phyloP scores from a whole-genome alignment of 2,329 filamentous ascomycete genomes.

The Delphinella strobiligena region DNA sequence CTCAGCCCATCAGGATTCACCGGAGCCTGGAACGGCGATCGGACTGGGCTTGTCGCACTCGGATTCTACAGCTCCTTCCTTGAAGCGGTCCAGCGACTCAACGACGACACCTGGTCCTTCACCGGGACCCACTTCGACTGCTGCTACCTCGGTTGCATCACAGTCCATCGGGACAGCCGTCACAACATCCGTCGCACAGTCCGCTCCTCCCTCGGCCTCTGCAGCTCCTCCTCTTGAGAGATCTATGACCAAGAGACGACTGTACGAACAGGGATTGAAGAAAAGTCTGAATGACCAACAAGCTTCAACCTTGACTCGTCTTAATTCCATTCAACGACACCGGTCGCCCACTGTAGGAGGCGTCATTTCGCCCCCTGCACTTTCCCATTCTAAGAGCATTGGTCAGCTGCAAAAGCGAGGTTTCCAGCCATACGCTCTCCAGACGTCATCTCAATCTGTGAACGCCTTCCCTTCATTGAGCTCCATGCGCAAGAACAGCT shows the following conservation, averaged over 20 bases:
- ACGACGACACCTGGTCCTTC: conserved; percentile 68
- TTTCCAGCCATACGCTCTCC: conserved; percentile 18
- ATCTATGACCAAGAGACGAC: conserved; percentile 56
- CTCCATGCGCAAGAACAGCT: conserved; percentile 22
- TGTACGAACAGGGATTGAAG: conserved; percentile 74
- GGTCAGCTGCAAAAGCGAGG: conserved; percentile 49
- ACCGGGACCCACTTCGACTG: conserved; percentile 65
- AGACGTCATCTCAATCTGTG: conserved; percentile 30
- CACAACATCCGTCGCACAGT: conserved; percentile 25
- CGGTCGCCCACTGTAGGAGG: conserved; percentile 33
- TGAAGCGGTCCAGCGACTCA: conserved; percentile 71
- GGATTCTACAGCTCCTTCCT: conserved; percentile 30
- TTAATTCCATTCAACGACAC: conserved; percentile 67
- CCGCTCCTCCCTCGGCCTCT: conserved; percentile 21
- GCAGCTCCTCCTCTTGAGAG: conserved; percentile 41
- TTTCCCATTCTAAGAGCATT: conserved; percentile 41
- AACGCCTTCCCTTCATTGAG: conserved; percentile 20
- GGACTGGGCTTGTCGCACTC: conserved; percentile 6
- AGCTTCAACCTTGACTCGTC: conserved; percentile 59
- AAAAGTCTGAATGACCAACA: conserved; percentile 75
- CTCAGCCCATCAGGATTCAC: conserved; percentile 13
- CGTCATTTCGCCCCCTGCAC: conserved; percentile 30
- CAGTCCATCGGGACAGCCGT: conserved; percentile 37
- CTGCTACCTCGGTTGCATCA: conserved; percentile 78
- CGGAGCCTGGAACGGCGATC: conserved; percentile 6